Base-by-base conservation (phyloP, 2,329 filamentous ascomycete genomes). In the Pleurostoma richardsiae region DNA sequence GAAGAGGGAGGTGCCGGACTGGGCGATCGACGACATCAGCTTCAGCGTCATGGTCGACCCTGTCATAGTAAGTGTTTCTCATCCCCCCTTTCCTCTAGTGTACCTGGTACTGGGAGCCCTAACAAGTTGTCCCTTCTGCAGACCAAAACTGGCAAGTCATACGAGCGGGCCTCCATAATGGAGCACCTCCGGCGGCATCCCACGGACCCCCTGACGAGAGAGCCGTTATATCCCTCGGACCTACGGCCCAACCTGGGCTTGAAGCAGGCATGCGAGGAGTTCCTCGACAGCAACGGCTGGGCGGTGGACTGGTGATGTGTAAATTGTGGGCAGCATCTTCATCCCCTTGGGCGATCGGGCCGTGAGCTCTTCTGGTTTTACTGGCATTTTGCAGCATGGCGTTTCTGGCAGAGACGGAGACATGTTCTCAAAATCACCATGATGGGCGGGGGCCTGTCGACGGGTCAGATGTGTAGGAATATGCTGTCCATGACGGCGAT, bases 111-210 rank as follows among this genome's bases (percentile, higher is more conserved):
- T 29, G 36, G 47, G 58, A 47, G 60, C 50, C 29, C 7, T 54
- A 56, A 7, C 27, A 3, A 19, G 19, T 28, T 41, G 50, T 56
- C 19, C 19, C 19, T 19, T 19, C 19, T 19, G 19, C 65, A 73
- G 84, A 92, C 88, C 1, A 90, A 87, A 59, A 91, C 86, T 1
- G 94, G 94, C 10, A 88, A 91, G 53, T 94, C 87, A 2, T 99
- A 96, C 63, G 94, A 97, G 64, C 80, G 92, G 39, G 77, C 88
- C 0, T 88, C 88, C 11, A 86, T 99, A 50, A 75, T 90, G 59
- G 90, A 95, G 65, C 90, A 96, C 61, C 74, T 99, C 29, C 85
- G 86, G 57, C 76, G 86, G 27, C 81, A 81, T 31, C 76, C 76
- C 1, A 86, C 80, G 10, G 94, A 99, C 63, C 94, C 94, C 1